phyloP scores from a whole-genome alignment of 495 filamentous ascomycete genomes.

The Aspergillus campestris region DNA sequence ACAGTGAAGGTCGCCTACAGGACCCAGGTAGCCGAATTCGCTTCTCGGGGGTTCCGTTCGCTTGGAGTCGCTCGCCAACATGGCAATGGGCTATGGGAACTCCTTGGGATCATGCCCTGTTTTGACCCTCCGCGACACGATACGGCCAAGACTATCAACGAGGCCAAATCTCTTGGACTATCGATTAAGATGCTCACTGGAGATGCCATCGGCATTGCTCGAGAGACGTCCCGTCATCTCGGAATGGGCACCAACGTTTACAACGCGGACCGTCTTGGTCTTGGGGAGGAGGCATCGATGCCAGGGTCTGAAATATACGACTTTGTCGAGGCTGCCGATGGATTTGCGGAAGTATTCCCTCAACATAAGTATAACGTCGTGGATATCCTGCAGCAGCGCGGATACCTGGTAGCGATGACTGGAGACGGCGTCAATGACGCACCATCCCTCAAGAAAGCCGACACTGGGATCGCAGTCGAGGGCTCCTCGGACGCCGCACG shows the following conservation, averaged over 20 bases:
- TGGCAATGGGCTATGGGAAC: slow-evolving; percentile 69
- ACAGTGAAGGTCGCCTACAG: slow-evolving; percentile 72
- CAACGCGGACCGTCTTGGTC: slow-evolving; percentile 80
- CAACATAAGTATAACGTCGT: slow-evolving; percentile 98
- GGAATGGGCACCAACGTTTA: slow-evolving; percentile 91
- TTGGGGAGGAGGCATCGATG: slow-evolving; percentile 82
- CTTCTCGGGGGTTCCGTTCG: slow-evolving; percentile 83
- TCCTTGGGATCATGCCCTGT: slow-evolving; percentile 91
- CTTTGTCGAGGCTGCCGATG: slow-evolving; percentile 91
- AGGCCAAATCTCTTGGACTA: slow-evolving; percentile 80
- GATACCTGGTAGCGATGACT: slow-evolving; percentile 95
- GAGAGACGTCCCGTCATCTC: slow-evolving; percentile 82
- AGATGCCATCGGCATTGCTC: slow-evolving; percentile 88
- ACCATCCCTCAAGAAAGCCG: slow-evolving; percentile 90
- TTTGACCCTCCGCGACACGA: slow-evolving; percentile 86
- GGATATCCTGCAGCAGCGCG: slow-evolving; percentile 90
- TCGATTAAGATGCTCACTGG: slow-evolving; percentile 96
- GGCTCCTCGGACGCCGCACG: slow-evolving; percentile 88
- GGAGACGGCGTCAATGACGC: slow-evolving; percentile 98
- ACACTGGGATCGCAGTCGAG: slow-evolving; percentile 82
- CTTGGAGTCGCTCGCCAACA: slow-evolving; percentile 86
- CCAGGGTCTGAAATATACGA: slow-evolving; percentile 87
- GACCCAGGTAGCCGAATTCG: slow-evolving; percentile 85
- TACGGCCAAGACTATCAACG: slow-evolving; percentile 80
- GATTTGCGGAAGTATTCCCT: slow-evolving; percentile 90